These are phyloP conservation scores for Mortierella antarctica DNA, from an alignment of 192 early-diverging fungal genomes.

Conservation along the genomic window DNA sequence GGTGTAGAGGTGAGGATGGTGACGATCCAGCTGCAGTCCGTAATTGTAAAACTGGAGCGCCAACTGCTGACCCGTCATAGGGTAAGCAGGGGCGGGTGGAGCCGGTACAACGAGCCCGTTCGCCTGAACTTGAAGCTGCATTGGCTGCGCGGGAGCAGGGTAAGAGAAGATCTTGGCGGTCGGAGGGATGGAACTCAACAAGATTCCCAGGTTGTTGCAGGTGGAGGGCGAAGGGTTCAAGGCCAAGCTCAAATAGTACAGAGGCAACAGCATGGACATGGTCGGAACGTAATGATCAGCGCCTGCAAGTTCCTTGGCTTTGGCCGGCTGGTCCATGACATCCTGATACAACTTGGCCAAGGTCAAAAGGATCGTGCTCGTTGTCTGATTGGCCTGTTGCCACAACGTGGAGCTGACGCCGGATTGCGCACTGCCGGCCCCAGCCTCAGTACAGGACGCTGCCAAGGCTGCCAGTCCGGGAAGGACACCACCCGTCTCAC, in stretches of 20 bases:
- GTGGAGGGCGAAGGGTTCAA: slow-evolving; percentile 88
- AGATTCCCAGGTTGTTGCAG: slow-evolving; percentile 91
- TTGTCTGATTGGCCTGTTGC: slow-evolving; percentile 70
- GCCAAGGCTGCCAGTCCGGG: slow-evolving; percentile 66
- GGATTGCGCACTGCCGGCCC: slow-evolving; percentile 5
- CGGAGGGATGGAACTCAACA: slow-evolving; percentile 75
- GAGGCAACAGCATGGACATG: slow-evolving; percentile 75
- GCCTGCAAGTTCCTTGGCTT: slow-evolving; percentile 50
- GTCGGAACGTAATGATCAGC: slow-evolving; percentile 61
- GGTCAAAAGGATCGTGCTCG: slow-evolving; percentile 79
- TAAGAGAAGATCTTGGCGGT: slow-evolving; percentile 61
- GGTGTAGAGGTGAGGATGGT: slow-evolving; percentile 93
- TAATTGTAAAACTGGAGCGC: slow-evolving; percentile 90
- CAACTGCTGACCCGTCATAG: slow-evolving; percentile 76
- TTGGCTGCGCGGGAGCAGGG: slow-evolving; percentile 32
- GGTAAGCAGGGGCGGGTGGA: slow-evolving; percentile 22
- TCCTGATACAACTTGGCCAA: slow-evolving; percentile 93
- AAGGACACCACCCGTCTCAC: slow-evolving; percentile 71
- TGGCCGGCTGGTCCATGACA: slow-evolving; percentile 59
- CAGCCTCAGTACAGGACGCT: slow-evolving; percentile 25
- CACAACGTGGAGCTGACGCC: slow-evolving; percentile 53
- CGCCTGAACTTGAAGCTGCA: slow-evolving; percentile 41
- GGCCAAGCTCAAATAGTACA: slow-evolving; percentile 87
- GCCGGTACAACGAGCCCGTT: slow-evolving; percentile 47
- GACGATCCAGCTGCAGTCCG: slow-evolving; percentile 81